Conservation (phyloP, 768 basidiomycete species). For the Kwoniella mangroviensis region DNA sequence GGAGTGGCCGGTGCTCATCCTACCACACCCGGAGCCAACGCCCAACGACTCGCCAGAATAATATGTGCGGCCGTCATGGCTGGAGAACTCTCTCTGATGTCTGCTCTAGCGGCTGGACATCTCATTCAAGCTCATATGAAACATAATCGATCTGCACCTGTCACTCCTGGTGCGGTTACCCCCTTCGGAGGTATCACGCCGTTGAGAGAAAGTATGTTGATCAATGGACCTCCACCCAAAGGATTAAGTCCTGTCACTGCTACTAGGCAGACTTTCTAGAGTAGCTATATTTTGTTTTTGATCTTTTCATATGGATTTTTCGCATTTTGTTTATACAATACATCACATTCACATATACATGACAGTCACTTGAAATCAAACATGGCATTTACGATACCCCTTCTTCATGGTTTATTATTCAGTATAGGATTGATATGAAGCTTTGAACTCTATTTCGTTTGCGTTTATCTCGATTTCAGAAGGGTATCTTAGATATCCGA, state of each 20-base stretch:
- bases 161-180: conserved; percentile 68
- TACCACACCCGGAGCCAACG: conserved; percentile 83
- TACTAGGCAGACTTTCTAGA: conserved; percentile 70
- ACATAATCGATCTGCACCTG: conserved; percentile 83
- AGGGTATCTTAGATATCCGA: too few species aligned
- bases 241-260: conserved; percentile 9
- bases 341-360: conserved; percentile 11
- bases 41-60: conserved; percentile 84
- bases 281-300: conserved; percentile 60
- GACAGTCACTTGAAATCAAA: not conserved
- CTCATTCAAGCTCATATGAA: conserved; percentile 90
- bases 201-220: conserved; percentile 24
- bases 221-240: conserved; percentile 21
- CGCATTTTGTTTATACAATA: conserved; percentile 11
- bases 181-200: conserved; percentile 42
- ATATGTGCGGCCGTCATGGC: conserved; percentile 95
- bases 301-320: not conserved
- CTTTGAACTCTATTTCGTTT: too few species aligned
- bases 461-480: too few species aligned
- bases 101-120: conserved; percentile 91
- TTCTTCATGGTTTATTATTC: not conserved
- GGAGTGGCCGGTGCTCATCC: conserved; percentile 88
- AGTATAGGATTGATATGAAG: too few species aligned
- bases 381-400: conserved; percentile 7
- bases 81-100: conserved; percentile 88